A percentile compares a stretch with the other conserved stretches of the same genome.
phyloP scores from a whole-genome alignment of 768 basidiomycete genomes.

The Candolleomyces aberdarensis region DNA sequence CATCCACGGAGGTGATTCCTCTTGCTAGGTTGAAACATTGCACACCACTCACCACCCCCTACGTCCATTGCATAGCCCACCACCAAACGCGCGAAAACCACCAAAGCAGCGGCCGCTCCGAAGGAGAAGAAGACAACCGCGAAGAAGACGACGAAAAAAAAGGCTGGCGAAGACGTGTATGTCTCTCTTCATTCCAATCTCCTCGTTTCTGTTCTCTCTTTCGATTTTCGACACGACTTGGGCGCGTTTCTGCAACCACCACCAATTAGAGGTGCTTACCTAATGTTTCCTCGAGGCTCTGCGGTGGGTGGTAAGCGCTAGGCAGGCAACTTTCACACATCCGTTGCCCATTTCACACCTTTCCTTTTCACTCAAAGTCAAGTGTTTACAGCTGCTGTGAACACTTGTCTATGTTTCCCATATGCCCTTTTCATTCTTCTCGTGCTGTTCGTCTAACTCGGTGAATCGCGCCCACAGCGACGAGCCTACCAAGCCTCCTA shows the following conservation, averaged over 20 bases:
- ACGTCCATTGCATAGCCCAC: background rate
- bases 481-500: constrained; percentile 26
- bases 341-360: background rate
- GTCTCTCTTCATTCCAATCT: background rate
- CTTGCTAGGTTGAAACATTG: background rate
- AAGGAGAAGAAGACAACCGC: constrained; percentile 16
- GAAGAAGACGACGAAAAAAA: constrained; percentile 21
- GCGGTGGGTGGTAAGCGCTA: constrained; percentile 4
- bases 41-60: background rate
- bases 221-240: background rate
- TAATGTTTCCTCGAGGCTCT: constrained; percentile 3
- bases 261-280: constrained; percentile 2
- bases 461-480: constrained; percentile 48
- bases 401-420: constrained; percentile 34
- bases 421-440: constrained; percentile 61
- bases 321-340: constrained; percentile 5
- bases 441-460: constrained; percentile 63
- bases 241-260: constrained; percentile 6
- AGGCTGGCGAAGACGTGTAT: constrained; percentile 12
- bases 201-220: constrained; percentile 1
- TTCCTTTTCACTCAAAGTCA: constrained; percentile 11
- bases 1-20: background rate
- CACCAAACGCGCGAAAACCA: constrained; percentile 3
- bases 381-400: constrained; percentile 10
- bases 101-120: constrained; percentile 12